These are phyloP conservation scores for Ramalina intermedia DNA, from an alignment of 495 filamentous ascomycete genomes.

Conservation along the genomic window DNA sequence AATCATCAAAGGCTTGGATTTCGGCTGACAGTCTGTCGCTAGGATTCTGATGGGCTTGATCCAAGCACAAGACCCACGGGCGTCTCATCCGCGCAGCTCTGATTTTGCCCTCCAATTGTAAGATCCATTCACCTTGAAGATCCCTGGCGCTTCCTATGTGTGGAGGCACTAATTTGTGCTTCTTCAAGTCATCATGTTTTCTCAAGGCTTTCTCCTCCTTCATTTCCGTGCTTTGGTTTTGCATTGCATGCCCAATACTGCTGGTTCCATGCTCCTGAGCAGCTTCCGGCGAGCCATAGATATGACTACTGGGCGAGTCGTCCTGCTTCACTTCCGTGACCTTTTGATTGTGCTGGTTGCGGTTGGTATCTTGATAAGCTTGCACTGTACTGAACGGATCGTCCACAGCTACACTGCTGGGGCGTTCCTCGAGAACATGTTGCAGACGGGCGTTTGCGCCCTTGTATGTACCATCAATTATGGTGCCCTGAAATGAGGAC, in stretches of 20 bases:
- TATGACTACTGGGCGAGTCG: neutral
- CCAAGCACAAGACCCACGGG: constrained; percentile 10
- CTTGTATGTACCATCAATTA: too few species aligned
- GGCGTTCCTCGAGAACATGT: neutral
- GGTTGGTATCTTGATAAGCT: constrained; percentile 36
- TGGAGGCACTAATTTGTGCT: neutral
- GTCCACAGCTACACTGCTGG: constrained; percentile 12
- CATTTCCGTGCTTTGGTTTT: neutral
- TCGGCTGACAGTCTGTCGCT: constrained; percentile 28
- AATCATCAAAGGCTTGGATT: constrained; percentile 31
- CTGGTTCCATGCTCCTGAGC: neutral
- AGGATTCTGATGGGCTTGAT: neutral
- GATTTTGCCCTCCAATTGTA: neutral
- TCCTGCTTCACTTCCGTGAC: constrained; percentile 17
- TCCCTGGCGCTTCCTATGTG: neutral
- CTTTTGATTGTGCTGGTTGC: constrained; percentile 29
- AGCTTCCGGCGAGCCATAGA: neutral
- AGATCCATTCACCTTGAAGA: neutral
- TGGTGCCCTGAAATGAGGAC: too few species aligned
- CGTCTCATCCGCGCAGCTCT: neutral
- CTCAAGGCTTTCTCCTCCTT: too few species aligned
- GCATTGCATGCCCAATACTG: constrained; percentile 1
- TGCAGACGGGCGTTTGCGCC: too few species aligned
- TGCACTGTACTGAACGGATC: constrained; percentile 31
- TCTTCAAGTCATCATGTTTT: neutral